Percentiles rank a stretch among this genome's conserved stretches.
phyloP scores from a whole-genome alignment of 2,329 filamentous ascomycete species.

The Penicillium sp. region DNA sequence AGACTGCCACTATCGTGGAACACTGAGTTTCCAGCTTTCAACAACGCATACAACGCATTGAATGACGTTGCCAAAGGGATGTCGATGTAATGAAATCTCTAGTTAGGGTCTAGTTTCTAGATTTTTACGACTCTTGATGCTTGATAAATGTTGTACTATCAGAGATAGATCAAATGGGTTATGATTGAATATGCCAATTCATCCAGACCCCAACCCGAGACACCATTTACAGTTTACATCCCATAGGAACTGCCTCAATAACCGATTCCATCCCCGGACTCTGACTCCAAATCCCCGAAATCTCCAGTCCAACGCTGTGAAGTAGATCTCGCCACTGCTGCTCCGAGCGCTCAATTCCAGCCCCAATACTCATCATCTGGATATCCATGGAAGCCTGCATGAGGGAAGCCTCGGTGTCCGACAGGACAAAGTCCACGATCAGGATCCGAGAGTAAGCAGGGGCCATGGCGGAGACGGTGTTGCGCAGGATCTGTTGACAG shows the following conservation, averaged over 20 bases:
- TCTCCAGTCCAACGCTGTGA: constrained; percentile 26
- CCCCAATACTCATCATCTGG: constrained; percentile 38
- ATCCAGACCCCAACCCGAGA: neutral
- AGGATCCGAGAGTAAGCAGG: constrained; percentile 30
- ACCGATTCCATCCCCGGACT: constrained; percentile 28
- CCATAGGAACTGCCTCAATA: constrained; percentile 28
- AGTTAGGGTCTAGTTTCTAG: too few relatives aligned
- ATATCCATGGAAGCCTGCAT: constrained; percentile 33
- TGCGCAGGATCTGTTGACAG: constrained; percentile 31
- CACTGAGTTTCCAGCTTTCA: constrained; percentile 10
- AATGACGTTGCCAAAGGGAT: constrained; percentile 5
- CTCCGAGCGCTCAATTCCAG: constrained; percentile 33
- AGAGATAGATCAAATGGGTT: neutral
- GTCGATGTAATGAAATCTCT: neutral
- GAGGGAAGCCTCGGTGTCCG: constrained; percentile 27
- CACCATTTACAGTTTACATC: neutral
- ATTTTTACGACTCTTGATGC: too few relatives aligned
- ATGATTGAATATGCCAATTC: neutral
- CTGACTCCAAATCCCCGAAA: constrained; percentile 26
- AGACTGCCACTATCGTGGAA: constrained; percentile 14
- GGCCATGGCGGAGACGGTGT: constrained; percentile 32
- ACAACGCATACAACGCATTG: constrained; percentile 6
- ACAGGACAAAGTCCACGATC: constrained; percentile 36
- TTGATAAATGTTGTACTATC: neutral
- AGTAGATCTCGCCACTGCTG: constrained; percentile 32